phyloP scores from a whole-genome alignment of 768 basidiomycete species.

The Butyriboletus loyo region DNA sequence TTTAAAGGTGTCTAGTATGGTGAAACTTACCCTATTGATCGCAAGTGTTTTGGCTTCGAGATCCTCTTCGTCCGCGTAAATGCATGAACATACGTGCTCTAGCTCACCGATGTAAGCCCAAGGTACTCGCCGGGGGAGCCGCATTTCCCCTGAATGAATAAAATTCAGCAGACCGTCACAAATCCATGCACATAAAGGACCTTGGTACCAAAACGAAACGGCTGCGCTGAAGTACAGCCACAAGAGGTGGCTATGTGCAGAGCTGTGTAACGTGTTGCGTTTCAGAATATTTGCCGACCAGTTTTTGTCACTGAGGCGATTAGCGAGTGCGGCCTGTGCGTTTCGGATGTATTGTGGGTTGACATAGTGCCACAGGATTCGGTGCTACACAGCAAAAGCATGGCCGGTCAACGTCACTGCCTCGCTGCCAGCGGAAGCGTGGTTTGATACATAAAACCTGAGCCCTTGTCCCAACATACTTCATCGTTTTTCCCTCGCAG shows the following conservation, averaged over 20 bases:
- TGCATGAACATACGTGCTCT: conserved; percentile 72
- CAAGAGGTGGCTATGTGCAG: neutral
- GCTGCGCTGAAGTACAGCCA: neutral
- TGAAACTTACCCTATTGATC: conserved; percentile 56
- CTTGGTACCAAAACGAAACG: no score
- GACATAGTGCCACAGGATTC: no score
- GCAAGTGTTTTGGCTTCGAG: conserved; percentile 53
- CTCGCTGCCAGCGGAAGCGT: neutral
- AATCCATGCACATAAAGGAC: neutral
- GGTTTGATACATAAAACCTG: conserved; percentile 20
- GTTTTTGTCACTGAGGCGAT: no score
- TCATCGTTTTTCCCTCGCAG: conserved; percentile 1
- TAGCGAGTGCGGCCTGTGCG: neutral
- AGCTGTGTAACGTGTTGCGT: no score
- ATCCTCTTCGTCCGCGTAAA: conserved; percentile 65
- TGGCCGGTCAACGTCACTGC: conserved; percentile 16
- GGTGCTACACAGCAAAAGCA: no score
- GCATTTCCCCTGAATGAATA: conserved; percentile 41
- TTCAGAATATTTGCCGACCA: no score
- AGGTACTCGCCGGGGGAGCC: conserved; percentile 75
- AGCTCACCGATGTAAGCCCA: conserved; percentile 71
- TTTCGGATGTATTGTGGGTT: neutral
- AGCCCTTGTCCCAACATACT: neutral
- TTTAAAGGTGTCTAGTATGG: neutral
- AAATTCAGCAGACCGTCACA: neutral